Percentiles rank a stretch among this genome's conserved stretches.
Evolutionary conservation across 176 grass and related monocot species (phyloP).

Genomic region (Themeda triandra): DNA sequence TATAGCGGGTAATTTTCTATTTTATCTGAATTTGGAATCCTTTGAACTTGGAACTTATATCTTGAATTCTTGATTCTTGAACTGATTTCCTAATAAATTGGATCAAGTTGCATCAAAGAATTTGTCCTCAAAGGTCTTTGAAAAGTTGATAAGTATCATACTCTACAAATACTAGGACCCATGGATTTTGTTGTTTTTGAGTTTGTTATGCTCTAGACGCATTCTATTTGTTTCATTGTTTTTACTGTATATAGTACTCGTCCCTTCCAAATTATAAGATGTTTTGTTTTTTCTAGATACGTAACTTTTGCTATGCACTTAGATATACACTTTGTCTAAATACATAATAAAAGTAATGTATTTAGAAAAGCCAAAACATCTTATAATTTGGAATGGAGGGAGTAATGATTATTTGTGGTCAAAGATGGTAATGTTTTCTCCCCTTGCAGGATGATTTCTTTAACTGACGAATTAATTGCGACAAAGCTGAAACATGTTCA

Average conservation of each 20-base stretch:
- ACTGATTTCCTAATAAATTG: background rate
- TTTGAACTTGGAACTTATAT: background rate
- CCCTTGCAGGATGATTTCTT: slow-evolving; percentile 74
- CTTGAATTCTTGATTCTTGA: background rate
- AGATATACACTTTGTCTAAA: background rate
- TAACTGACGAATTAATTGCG: slow-evolving; percentile 76
- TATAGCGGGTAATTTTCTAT: background rate
- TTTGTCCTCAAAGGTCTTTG: background rate
- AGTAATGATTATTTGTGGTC: background rate
- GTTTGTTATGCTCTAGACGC: background rate
- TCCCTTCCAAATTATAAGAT: background rate
- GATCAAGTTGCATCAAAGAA: background rate
- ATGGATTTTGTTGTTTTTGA: background rate
- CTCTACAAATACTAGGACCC: background rate
- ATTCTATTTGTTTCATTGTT: background rate
- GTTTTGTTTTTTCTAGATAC: background rate
- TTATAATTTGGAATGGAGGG: background rate
- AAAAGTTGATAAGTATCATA: background rate
- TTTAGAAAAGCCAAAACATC: background rate
- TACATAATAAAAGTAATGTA: background rate
- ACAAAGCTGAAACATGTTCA: slow-evolving; percentile 78
- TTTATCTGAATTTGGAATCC: background rate
- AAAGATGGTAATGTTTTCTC: slow-evolving; percentile 2
- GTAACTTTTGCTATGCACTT: background rate
- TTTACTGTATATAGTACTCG: background rate